A percentile compares a stretch with the other conserved stretches of the same genome.
phyloP scores from a whole-genome alignment of 768 basidiomycete species.

The Terana coerulea region DNA sequence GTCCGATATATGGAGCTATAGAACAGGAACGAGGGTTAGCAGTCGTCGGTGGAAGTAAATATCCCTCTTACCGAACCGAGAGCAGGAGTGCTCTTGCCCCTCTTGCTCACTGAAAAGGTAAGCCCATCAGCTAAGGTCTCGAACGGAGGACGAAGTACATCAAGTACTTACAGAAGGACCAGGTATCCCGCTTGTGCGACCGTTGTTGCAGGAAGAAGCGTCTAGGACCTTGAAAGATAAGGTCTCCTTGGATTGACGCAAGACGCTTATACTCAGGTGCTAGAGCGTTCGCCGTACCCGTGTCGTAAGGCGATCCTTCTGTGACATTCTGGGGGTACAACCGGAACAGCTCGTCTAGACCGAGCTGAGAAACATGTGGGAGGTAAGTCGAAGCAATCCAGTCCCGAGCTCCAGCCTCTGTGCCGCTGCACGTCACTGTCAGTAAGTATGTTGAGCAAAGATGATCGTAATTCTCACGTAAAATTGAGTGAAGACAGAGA shows the following conservation, averaged over 20 bases:
- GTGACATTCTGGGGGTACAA: slow-evolving; percentile 29
- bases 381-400: slow-evolving; percentile 21
- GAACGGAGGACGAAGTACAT: too few relatives aligned
- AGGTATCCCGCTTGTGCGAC: slow-evolving; percentile 18
- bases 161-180: slow-evolving; percentile 16
- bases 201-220: slow-evolving; percentile 22
- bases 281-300: slow-evolving; percentile 40
- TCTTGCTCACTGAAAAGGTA: slow-evolving; percentile 10
- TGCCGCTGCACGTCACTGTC: slow-evolving; percentile 12
- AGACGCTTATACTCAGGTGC: slow-evolving; percentile 34
- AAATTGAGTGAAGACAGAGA: slow-evolving; percentile 24
- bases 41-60: background rate
- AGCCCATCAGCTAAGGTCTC: background rate
- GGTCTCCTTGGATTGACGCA: slow-evolving; percentile 26
- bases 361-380: slow-evolving; percentile 14
- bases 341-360: slow-evolving; percentile 16
- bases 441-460: background rate
- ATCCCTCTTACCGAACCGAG: slow-evolving; percentile 4
- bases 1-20: slow-evolving; percentile 43
- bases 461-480: slow-evolving; percentile 20
- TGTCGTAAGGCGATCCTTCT: slow-evolving; percentile 52
- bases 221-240: slow-evolving; percentile 23
- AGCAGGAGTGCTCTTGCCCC: slow-evolving; percentile 2
- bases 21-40: slow-evolving; percentile 18
- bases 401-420: slow-evolving; percentile 17